These are phyloP conservation scores for Staphylotrichum longicolle DNA, from an alignment of 495 filamentous ascomycete genomes.

Conservation along the genomic window DNA sequence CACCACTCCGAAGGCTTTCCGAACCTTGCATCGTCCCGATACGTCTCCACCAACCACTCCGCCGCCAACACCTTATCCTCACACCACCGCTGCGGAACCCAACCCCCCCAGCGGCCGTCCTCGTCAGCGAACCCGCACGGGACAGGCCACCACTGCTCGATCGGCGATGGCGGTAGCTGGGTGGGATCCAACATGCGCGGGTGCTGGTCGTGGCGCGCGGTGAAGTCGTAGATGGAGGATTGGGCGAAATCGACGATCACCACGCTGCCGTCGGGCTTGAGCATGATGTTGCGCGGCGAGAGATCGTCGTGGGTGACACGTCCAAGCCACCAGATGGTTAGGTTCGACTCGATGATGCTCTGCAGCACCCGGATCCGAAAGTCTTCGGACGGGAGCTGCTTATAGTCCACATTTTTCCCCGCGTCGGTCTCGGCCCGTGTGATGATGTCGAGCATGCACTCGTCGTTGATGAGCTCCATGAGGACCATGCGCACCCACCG, in stretches of 20 bases:
- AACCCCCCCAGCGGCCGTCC: background rate
- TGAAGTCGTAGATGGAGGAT: constrained; percentile 1
- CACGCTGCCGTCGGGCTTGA: constrained; percentile 8
- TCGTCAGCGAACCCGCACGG: background rate
- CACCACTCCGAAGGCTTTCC: background rate
- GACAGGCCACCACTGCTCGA: background rate
- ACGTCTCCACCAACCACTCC: background rate
- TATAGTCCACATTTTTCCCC: background rate
- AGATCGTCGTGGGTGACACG: background rate
- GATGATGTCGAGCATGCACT: background rate
- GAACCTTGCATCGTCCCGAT: background rate
- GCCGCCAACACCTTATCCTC: background rate
- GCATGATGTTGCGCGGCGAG: background rate
- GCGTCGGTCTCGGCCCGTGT: background rate
- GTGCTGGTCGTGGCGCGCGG: background rate
- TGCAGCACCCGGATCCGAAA: constrained; percentile 3
- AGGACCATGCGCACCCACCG: constrained; percentile 10
- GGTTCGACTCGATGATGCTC: background rate
- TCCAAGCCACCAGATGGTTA: background rate
- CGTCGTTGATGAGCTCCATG: background rate
- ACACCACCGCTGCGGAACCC: background rate
- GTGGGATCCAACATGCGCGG: background rate
- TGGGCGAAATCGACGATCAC: constrained; percentile 6
- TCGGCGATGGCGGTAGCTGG: background rate
- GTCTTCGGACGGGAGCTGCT: background rate